Evolutionary conservation across 1,284 basidiomycete species (phyloP).

Genomic region (Amylostereum areolatum): DNA sequence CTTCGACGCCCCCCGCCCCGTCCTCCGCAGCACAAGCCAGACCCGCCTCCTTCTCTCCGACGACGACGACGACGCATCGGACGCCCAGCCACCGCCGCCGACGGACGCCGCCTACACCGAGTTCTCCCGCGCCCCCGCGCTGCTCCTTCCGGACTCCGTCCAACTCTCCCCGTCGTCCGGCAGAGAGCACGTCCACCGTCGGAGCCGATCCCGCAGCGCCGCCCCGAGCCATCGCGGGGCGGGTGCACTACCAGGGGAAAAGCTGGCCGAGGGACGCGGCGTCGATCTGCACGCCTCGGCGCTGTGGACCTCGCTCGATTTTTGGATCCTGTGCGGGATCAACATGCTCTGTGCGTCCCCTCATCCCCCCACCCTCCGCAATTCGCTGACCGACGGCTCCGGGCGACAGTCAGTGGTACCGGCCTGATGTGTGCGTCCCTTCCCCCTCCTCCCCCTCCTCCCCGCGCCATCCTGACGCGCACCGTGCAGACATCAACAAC

Average conservation of each 20-base stretch:
- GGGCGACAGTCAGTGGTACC: slow-evolving; percentile 68
- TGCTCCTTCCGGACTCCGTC: slow-evolving; percentile 8
- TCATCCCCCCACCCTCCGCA: not conserved
- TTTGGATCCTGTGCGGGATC: slow-evolving; percentile 12
- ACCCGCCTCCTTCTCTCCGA: not conserved
- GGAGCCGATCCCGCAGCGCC: not conserved
- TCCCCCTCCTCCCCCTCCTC: not conserved
- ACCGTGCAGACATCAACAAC: slow-evolving; percentile 81
- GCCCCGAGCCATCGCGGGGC: no score
- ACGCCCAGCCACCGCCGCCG: slow-evolving; percentile 2
- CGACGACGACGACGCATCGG: not conserved
- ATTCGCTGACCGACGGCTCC: not conserved
- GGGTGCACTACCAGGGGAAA: not conserved
- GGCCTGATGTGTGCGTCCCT: slow-evolving; percentile 75
- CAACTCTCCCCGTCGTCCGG: slow-evolving; percentile 7
- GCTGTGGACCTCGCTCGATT: slow-evolving; percentile 10
- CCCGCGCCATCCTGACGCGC: not conserved
- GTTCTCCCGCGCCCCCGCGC: slow-evolving; percentile 2
- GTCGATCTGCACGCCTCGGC: slow-evolving; percentile 10
- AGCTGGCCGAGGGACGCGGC: slow-evolving; percentile 9
- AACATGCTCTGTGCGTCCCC: slow-evolving; percentile 11
- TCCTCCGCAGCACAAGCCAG: not conserved
- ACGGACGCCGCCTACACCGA: slow-evolving; percentile 16
- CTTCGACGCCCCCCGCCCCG: not conserved
- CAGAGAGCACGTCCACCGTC: not conserved